Base-by-base conservation (phyloP, 192 early-diverging fungal genomes). In the Podila verticillata region DNA sequence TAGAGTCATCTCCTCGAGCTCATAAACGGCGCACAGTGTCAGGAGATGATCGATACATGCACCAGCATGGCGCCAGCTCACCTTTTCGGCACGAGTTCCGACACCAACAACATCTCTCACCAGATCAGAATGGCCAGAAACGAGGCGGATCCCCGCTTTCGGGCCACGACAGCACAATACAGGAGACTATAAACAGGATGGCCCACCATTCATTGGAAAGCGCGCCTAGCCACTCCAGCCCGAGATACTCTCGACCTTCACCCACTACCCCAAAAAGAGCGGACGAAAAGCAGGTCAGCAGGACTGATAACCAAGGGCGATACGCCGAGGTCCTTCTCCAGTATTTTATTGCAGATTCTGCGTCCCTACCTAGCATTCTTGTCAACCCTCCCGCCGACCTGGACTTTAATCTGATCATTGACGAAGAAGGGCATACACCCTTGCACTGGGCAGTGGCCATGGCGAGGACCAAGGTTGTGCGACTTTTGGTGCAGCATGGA, bases 371-470 rank as follows among this genome's bases (percentile, higher is more conserved):
- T 4, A 83, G 87, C 6, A 84, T 92, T 32, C 69, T 90, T 57
- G 63, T 83, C 6, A 48, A 87, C 39, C 85, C 86, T 19, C 88
- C 89, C 7, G 20, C 81, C 0, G 92, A 97, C 54, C 82, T 96
- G 20, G 92, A 98, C 83, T 84, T 97, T 31, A 89, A 96, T 78
- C 72, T 93, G 5, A 87, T 92, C 22, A 95, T 99, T 56, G 98
- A 99, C 66, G 97, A 99, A 57, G 95, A 96, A 61, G 97, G 96
- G 6, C 97, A 99, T 79, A 95, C 96, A 1, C 87, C 94, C 3
- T 84, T 98, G 10, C 98, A 99, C 65, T 99, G 97, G 97, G 94
- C 98, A 4, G 93, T 96, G 3, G 96, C 96, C 9, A 90, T 98
- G 68, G 98, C 92, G 0, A 81, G 91, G 17, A 89, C 93, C 54